Evolutionary conservation across 2,329 filamentous ascomycete species (phyloP).

Genomic region (Neopestalotiopsis clavispora): DNA sequence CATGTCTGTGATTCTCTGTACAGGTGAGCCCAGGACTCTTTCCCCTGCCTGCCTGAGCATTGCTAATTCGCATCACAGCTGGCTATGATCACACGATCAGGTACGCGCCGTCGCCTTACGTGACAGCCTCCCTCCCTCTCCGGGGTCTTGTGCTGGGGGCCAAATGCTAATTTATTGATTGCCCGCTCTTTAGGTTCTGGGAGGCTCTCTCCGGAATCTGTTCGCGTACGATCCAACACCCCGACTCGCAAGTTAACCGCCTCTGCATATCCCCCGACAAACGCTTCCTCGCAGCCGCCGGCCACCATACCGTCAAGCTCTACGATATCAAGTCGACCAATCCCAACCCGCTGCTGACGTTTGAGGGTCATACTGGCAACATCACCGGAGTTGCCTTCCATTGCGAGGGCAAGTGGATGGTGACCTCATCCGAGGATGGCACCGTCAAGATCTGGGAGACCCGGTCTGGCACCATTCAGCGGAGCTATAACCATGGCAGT

Average conservation of each 20-base stretch:
- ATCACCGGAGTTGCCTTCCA: constrained; percentile 97
- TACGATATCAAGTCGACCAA: constrained; percentile 99
- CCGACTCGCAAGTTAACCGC: constrained; percentile 97
- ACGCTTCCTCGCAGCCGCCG: constrained; percentile 85
- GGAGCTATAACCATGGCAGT: constrained; percentile 88
- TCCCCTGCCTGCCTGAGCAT: constrained; percentile 6
- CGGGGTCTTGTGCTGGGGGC: not conserved
- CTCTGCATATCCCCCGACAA: constrained; percentile 99
- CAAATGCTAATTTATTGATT: not conserved
- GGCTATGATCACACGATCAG: constrained; percentile 69
- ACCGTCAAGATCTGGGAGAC: constrained; percentile 99
- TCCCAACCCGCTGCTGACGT: constrained; percentile 87
- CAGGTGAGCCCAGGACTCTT: constrained; percentile 47
- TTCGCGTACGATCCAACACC: constrained; percentile 96
- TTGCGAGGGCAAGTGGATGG: constrained; percentile 99
- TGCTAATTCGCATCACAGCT: constrained; percentile 42
- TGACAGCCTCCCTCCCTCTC: not conserved
- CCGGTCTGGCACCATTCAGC: constrained; percentile 80
- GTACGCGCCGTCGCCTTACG: constrained; percentile 38
- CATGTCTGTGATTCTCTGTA: constrained; percentile 69
- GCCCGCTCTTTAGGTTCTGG: constrained; percentile 74
- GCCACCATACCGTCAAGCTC: constrained; percentile 87
- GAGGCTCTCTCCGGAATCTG: constrained; percentile 97
- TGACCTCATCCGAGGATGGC: constrained; percentile 94
- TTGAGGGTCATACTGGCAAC: constrained; percentile 95